Conservation (phyloP, 1,139 yeast genomes). For the Hyphopichia burtonii region DNA sequence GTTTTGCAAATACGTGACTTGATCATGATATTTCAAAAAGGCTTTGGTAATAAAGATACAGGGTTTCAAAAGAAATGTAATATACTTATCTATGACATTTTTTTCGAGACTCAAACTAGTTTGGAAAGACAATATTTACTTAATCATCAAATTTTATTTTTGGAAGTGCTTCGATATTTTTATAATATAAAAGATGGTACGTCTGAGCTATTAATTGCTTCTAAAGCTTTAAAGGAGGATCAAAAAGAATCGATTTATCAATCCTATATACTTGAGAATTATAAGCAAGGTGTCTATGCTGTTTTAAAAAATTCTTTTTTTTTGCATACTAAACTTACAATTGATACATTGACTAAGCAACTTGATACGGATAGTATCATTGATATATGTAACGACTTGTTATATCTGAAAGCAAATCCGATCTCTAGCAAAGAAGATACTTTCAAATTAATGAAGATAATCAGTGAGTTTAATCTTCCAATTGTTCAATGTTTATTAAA, state of each 20-base stretch:
- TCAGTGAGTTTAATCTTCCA: constrained; percentile 56
- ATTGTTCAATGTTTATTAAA: constrained; percentile 47
- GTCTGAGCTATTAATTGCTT: constrained; percentile 8
- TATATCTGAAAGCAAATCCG: constrained; percentile 7
- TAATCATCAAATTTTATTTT: constrained; percentile 14
- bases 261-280: constrained; percentile 9
- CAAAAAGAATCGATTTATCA: constrained; percentile 7
- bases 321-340: constrained; percentile 19
- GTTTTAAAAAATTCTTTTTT: constrained; percentile 19
- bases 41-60: neutral
- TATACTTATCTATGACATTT: constrained; percentile 14
- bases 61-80: constrained; percentile 4
- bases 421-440: constrained; percentile 19
- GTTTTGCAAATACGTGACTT: constrained; percentile 16
- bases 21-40: constrained; percentile 7
- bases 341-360: constrained; percentile 21
- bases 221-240: constrained; percentile 11
- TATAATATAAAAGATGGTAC: constrained; percentile 7
- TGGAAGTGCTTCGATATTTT: constrained; percentile 12
- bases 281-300: constrained; percentile 6
- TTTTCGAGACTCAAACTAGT: constrained; percentile 11
- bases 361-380: constrained; percentile 20
- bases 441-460: constrained; percentile 12
- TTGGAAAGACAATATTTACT: constrained; percentile 9
- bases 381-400: constrained; percentile 19